These are phyloP conservation scores for Uronychia binucleata DNA, from an alignment of 73 alveolate genomes.

Conservation along the genomic window DNA sequence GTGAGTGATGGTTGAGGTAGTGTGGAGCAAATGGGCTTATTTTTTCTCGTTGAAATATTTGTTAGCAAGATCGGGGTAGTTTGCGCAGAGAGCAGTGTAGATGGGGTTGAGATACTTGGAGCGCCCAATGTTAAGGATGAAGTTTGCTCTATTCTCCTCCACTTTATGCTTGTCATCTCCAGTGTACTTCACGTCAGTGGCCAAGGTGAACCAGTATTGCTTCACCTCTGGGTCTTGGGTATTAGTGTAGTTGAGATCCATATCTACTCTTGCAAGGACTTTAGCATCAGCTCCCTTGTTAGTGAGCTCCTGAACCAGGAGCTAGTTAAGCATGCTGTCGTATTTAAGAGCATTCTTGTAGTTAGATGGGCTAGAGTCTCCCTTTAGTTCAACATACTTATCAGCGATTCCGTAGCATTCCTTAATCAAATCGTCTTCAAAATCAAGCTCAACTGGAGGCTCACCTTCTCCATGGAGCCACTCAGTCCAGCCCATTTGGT, in stretches of 20 bases:
- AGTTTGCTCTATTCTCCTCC: background rate
- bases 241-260: slow-evolving; percentile 22
- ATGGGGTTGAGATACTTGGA: slow-evolving; percentile 24
- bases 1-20: too few species aligned
- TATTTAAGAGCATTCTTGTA: background rate
- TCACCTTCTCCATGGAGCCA: background rate
- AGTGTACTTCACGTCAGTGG: slow-evolving; percentile 4
- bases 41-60: background rate
- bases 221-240: slow-evolving; percentile 42
- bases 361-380: background rate
- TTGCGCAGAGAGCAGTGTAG: slow-evolving; percentile 35
- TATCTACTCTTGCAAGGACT: slow-evolving; percentile 15
- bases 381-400: background rate
- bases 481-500: background rate
- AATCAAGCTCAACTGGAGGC: background rate
- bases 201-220: slow-evolving; percentile 49
- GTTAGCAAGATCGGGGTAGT: background rate
- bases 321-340: background rate
- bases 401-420: background rate
- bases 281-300: background rate
- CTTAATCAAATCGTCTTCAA: background rate
- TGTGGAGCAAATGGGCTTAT: background rate
- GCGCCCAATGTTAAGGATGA: background rate
- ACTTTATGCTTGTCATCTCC: background rate
- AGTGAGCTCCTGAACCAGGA: background rate